Percentiles rank a stretch among this genome's conserved stretches.
phyloP scores from a whole-genome alignment of 768 basidiomycete species.

The Suillus occidentalis region DNA sequence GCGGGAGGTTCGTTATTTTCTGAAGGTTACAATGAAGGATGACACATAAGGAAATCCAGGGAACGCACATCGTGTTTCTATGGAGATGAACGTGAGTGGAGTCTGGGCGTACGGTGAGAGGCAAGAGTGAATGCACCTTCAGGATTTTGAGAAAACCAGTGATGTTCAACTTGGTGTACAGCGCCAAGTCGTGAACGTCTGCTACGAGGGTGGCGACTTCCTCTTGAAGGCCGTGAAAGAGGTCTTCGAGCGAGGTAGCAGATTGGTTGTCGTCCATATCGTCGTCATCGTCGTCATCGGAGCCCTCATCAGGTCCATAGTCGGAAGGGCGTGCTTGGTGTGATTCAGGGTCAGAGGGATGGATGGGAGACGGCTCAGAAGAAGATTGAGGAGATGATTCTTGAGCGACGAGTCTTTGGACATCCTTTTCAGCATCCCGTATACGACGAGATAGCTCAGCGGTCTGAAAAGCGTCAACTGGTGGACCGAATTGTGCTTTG shows the following conservation, averaged over 20 bases:
- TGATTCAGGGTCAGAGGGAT: constrained; percentile 51
- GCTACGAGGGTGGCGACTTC: constrained; percentile 95
- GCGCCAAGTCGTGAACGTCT: constrained; percentile 85
- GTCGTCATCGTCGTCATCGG: constrained; percentile 51
- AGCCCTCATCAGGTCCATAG: constrained; percentile 63
- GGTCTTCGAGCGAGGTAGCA: constrained; percentile 77
- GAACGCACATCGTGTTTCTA: constrained; percentile 89
- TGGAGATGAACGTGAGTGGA: constrained; percentile 11
- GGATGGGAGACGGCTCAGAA: constrained; percentile 25
- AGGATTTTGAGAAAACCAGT: constrained; percentile 99
- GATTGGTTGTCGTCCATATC: constrained; percentile 51
- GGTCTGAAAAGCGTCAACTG: constrained; percentile 46
- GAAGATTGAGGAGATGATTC: constrained; percentile 35
- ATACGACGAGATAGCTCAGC: constrained; percentile 82
- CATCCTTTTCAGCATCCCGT: constrained; percentile 76
- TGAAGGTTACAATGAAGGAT: constrained; percentile 31
- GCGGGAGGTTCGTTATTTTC: constrained; percentile 87
- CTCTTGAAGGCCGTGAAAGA: constrained; percentile 86
- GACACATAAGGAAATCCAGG: constrained; percentile 2
- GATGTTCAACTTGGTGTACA: constrained; percentile 96
- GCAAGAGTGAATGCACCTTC: constrained; percentile 53
- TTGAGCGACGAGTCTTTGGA: constrained; percentile 72
- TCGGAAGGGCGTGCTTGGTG: constrained; percentile 46
- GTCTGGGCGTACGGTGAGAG: background rate
- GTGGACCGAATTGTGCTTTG: background rate